Percentiles rank a stretch among this genome's conserved stretches.
These are phyloP conservation scores for Rhynchosporium agropyri DNA, from an alignment of 2,329 filamentous ascomycete genomes.

Conservation along the genomic window DNA sequence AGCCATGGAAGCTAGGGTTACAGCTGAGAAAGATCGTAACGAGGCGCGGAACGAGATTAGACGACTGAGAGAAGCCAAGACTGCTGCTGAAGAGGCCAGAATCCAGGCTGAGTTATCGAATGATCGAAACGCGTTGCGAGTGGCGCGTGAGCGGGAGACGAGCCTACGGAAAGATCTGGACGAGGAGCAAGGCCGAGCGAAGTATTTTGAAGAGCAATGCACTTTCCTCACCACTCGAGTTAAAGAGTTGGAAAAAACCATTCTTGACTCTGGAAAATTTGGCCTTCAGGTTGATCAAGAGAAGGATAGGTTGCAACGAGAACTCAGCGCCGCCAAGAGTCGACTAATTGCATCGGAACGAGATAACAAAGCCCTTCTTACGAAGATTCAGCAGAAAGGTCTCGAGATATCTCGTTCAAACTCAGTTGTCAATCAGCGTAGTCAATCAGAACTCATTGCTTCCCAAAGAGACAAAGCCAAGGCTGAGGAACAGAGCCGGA, in stretches of 20 bases:
- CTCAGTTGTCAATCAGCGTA: conserved; percentile 82
- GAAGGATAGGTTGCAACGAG: conserved; percentile 89
- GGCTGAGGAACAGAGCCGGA: conserved; percentile 79
- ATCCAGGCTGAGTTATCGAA: conserved; percentile 79
- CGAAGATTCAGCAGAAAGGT: conserved; percentile 97
- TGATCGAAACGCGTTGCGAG: conserved; percentile 75
- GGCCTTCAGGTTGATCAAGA: conserved; percentile 89
- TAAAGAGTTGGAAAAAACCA: conserved; percentile 82
- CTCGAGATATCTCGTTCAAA: conserved; percentile 91
- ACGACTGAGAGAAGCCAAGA: conserved; percentile 78
- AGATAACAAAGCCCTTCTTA: conserved; percentile 91
- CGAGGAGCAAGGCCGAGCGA: conserved; percentile 72
- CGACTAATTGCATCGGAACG: conserved; percentile 91
- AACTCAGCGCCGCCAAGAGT: conserved; percentile 88
- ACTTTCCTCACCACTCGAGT: conserved; percentile 76
- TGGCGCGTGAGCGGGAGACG: conserved; percentile 79
- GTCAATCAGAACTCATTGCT: conserved; percentile 73
- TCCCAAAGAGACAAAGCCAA: conserved; percentile 83
- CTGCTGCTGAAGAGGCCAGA: conserved; percentile 82
- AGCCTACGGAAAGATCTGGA: conserved; percentile 80
- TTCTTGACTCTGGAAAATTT: conserved; percentile 87
- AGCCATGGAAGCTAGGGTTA: conserved; percentile 77
- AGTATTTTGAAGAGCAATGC: conserved; percentile 79
- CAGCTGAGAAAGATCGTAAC: conserved; percentile 84
- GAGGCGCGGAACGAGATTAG: conserved; percentile 86